A percentile compares a stretch with the other conserved stretches of the same genome.
phyloP scores from a whole-genome alignment of 1,284 basidiomycete species.

The Fomitiporia mediterranea region DNA sequence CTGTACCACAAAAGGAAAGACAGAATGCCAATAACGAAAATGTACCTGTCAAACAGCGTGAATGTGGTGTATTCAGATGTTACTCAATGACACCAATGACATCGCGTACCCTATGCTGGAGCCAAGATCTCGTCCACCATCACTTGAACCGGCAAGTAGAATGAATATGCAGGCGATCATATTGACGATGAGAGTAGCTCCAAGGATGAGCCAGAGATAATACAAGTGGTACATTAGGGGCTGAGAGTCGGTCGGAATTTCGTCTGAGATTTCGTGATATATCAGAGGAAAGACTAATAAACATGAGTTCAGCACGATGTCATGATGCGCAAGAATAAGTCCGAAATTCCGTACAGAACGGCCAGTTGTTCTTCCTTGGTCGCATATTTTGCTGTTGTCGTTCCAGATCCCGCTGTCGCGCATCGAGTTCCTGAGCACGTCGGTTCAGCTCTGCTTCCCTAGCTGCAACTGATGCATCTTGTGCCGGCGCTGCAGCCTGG shows the following conservation, averaged over 20 bases:
- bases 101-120: slow-evolving; percentile 70
- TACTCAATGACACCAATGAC: slow-evolving; percentile 17
- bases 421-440: slow-evolving; percentile 30
- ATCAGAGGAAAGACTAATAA: slow-evolving; percentile 84
- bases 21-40: slow-evolving; percentile 73
- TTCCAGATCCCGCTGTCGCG: slow-evolving; percentile 56
- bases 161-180: slow-evolving; percentile 88
- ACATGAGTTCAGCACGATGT: slow-evolving; percentile 18
- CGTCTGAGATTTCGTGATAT: slow-evolving; percentile 86
- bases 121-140: slow-evolving; percentile 79
- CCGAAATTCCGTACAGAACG: slow-evolving; percentile 56
- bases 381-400: slow-evolving; percentile 60
- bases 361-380: slow-evolving; percentile 88
- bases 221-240: slow-evolving; percentile 82
- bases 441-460: slow-evolving; percentile 27
- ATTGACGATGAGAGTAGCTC: slow-evolving; percentile 81
- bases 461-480: slow-evolving; percentile 21
- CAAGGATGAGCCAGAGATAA: slow-evolving; percentile 81
- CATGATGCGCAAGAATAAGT: slow-evolving; percentile 20
- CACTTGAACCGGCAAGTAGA: slow-evolving; percentile 68
- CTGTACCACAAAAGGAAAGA: slow-evolving; percentile 94
- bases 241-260: slow-evolving; percentile 82
- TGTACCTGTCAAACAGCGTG: slow-evolving; percentile 53
- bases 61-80: too few relatives aligned
- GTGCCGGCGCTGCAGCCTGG: slow-evolving; percentile 13